phyloP scores from a whole-genome alignment of 306 rosid species.

The Hylodesmum podocarpum region DNA sequence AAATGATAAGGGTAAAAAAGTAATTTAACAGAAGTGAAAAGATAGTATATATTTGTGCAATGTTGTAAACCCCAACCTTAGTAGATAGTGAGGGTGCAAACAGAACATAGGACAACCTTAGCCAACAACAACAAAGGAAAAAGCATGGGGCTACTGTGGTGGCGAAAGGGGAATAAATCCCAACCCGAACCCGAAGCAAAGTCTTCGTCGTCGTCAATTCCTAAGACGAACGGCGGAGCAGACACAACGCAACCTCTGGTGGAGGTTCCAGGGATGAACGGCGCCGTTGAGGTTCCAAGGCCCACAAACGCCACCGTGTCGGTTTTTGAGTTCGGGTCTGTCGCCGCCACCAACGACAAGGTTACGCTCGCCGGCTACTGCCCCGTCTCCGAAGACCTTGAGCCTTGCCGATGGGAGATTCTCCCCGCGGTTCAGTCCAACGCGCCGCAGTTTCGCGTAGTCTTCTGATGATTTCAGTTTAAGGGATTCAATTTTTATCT shows the following conservation, averaged over 20 bases:
- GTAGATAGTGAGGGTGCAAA: neutral
- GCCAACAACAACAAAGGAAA: neutral
- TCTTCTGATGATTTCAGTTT: conserved; percentile 39
- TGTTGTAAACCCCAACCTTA: conserved; percentile 7
- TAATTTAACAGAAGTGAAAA: conserved; percentile 3
- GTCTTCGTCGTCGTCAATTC: neutral
- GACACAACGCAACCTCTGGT: neutral
- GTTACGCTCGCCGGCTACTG: conserved; percentile 91
- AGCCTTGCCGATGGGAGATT: conserved; percentile 98
- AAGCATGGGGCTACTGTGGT: conserved; percentile 74
- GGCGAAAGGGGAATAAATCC: conserved; percentile 63
- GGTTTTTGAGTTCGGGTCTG: conserved; percentile 84
- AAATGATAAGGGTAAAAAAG: neutral
- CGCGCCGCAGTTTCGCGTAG: conserved; percentile 92
- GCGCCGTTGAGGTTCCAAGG: conserved; percentile 80
- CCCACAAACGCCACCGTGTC: conserved; percentile 51
- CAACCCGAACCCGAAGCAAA: conserved; percentile 37
- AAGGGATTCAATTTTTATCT: neutral
- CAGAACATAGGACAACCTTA: neutral
- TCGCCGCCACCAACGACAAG: conserved; percentile 66
- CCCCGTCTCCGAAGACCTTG: conserved; percentile 93
- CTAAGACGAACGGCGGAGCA: neutral
- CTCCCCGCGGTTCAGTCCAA: conserved; percentile 70
- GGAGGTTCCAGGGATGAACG: conserved; percentile 73
- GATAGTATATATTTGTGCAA: neutral